Conservation (phyloP, 2,329 filamentous ascomycete genomes). For the Phaeosphaeria sp. region DNA sequence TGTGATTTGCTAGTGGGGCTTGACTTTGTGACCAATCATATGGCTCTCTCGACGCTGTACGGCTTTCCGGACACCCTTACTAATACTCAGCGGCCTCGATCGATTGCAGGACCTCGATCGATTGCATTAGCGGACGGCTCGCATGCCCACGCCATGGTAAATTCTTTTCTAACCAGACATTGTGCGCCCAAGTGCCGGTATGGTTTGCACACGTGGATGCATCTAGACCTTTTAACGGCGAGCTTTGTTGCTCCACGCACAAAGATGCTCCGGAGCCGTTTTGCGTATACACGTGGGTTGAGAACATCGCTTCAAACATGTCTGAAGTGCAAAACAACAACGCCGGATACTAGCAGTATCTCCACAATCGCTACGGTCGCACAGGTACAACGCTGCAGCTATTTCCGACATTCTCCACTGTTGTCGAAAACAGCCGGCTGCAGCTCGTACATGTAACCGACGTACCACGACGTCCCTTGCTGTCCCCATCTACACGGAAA, state of each 20-base stretch:
- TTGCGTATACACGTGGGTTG: not conserved
- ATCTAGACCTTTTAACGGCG: not conserved
- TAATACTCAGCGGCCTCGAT: not conserved
- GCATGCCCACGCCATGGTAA: not conserved
- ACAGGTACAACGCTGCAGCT: not conserved
- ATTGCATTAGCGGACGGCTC: not conserved
- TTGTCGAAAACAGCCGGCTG: not conserved
- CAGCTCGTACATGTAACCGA: not conserved
- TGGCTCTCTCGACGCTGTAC: too few species aligned
- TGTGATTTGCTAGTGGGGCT: not conserved
- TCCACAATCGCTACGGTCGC: not conserved
- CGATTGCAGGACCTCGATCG: not conserved
- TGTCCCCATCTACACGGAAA: not conserved
- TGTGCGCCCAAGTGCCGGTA: not conserved
- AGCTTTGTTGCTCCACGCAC: not conserved
- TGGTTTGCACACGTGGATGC: not conserved
- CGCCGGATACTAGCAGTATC: not conserved
- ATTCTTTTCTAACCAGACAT: not conserved
- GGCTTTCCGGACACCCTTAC: not conserved
- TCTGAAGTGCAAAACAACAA: not conserved
- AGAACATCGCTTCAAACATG: too few species aligned
- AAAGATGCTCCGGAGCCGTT: not conserved
- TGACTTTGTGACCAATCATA: not conserved
- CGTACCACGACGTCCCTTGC: not conserved
- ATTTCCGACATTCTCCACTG: not conserved